These are phyloP conservation scores for Leishmania guyanensis DNA, from an alignment of 208 protist species.

Conservation along the genomic window DNA sequence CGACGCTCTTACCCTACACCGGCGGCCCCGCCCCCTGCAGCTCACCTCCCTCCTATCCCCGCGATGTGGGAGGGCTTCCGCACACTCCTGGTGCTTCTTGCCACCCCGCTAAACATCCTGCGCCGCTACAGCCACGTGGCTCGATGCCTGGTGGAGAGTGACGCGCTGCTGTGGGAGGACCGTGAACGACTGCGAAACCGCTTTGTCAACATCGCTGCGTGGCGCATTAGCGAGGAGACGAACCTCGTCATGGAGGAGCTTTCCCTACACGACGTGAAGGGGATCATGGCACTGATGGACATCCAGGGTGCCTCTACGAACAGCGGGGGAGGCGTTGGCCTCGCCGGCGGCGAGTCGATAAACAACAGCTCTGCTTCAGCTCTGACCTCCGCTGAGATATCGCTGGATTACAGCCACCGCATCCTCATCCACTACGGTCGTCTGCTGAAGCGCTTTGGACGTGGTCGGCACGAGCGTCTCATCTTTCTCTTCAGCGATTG, in stretches of 20 bases:
- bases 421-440: slow-evolving; percentile 76
- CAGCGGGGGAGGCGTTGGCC: background rate
- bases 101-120: slow-evolving; percentile 65
- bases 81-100: slow-evolving; percentile 70
- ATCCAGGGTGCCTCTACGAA: slow-evolving; percentile 10
- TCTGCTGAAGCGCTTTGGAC: slow-evolving; percentile 62
- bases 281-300: slow-evolving; percentile 68
- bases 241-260: slow-evolving; percentile 69
- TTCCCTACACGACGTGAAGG: slow-evolving; percentile 47
- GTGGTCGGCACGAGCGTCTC: slow-evolving; percentile 72
- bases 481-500: slow-evolving; percentile 85
- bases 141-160: slow-evolving; percentile 65
- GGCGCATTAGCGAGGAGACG: slow-evolving; percentile 54
- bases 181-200: slow-evolving; percentile 40
- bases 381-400: slow-evolving; percentile 19
- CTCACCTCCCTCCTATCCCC: slow-evolving; percentile 45
- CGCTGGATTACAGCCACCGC: slow-evolving; percentile 26
- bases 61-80: slow-evolving; percentile 69
- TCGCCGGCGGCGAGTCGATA: background rate
- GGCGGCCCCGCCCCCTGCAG: background rate
- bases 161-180: slow-evolving; percentile 37
- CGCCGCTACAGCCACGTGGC: slow-evolving; percentile 74
- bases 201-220: slow-evolving; percentile 51
- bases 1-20: background rate
- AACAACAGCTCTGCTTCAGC: background rate